phyloP scores from a whole-genome alignment of 1,284 basidiomycete genomes.

The Cerrena zonata region DNA sequence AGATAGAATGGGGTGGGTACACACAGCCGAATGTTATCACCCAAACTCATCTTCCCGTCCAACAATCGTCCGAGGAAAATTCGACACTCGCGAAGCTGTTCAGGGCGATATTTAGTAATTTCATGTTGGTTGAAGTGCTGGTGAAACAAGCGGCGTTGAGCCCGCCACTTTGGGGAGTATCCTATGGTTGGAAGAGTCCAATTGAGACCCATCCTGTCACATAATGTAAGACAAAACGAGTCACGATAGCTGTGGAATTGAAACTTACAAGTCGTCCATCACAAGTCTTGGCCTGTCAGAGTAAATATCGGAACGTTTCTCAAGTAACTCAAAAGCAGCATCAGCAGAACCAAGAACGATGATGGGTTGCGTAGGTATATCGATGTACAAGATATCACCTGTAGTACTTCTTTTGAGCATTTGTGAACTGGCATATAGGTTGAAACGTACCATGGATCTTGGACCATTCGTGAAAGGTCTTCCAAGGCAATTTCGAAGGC shows the following conservation, averaged over 20 bases:
- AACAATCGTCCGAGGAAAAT: slow-evolving; percentile 4
- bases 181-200: slow-evolving; percentile 2
- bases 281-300: slow-evolving; percentile 32
- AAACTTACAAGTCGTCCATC: slow-evolving; percentile 24
- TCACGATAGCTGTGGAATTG: not conserved
- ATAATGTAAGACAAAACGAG: not conserved
- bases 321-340: slow-evolving; percentile 29
- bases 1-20: too few relatives aligned
- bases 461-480: too few relatives aligned
- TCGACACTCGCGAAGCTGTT: not conserved
- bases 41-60: too few relatives aligned
- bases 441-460: not conserved
- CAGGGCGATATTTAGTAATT: not conserved
- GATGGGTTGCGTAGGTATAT: slow-evolving; percentile 1
- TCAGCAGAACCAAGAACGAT: slow-evolving; percentile 30
- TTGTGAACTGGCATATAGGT: too few relatives aligned
- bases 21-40: not conserved
- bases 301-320: slow-evolving; percentile 29
- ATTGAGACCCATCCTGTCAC: slow-evolving; percentile 3
- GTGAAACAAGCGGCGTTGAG: slow-evolving; percentile 4
- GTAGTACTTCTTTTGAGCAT: too few relatives aligned
- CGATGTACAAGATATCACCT: not conserved
- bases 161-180: slow-evolving; percentile 4
- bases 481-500: slow-evolving; percentile 9
- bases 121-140: slow-evolving; percentile 7